A percentile compares a stretch with the other conserved stretches of the same genome.
Conservation (phyloP, 371 early-diverging fungal species). For the Circinella minor region DNA sequence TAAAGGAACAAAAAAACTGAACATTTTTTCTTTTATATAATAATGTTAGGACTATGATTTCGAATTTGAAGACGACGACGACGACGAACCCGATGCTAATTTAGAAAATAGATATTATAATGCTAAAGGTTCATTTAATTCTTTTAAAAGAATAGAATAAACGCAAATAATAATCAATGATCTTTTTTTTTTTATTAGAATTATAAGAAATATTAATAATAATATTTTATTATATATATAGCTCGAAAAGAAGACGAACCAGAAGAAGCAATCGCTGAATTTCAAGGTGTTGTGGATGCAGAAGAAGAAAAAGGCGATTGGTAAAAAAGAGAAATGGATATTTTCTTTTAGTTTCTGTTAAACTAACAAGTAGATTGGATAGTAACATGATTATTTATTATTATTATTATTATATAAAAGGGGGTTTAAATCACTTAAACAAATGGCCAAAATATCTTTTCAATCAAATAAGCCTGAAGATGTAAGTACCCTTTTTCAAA, state of each 20-base stretch:
- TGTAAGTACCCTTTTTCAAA: slow-evolving; percentile 42
- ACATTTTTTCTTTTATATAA: not conserved
- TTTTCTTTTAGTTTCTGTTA: too few relatives aligned
- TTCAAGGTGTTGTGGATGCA: slow-evolving; percentile 81
- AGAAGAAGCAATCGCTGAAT: slow-evolving; percentile 77
- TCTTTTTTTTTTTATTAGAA: too few relatives aligned
- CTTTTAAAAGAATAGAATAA: not conserved
- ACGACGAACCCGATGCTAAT: slow-evolving; percentile 85
- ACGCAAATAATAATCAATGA: too few relatives aligned
- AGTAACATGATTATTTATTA: not conserved
- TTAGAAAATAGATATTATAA: slow-evolving; percentile 95
- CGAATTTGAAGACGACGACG: slow-evolving; percentile 89
- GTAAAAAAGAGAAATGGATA: too few relatives aligned
- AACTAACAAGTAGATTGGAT: not conserved
- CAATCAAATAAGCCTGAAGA: slow-evolving; percentile 67
- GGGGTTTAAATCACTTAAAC: slow-evolving; percentile 96
- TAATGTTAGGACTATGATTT: slow-evolving; percentile 78
- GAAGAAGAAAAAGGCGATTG: slow-evolving; percentile 87
- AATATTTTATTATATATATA: slow-evolving; percentile 15
- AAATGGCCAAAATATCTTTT: slow-evolving; percentile 89
- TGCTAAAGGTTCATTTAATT: slow-evolving; percentile 75
- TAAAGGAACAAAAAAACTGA: not conserved
- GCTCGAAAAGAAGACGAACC: slow-evolving; percentile 85
- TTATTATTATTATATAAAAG: slow-evolving; percentile 38
- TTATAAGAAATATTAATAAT: too few relatives aligned